Evolutionary conservation across 2,329 filamentous ascomycete genomes (phyloP).

Genomic region (Xylariales sp.): DNA sequence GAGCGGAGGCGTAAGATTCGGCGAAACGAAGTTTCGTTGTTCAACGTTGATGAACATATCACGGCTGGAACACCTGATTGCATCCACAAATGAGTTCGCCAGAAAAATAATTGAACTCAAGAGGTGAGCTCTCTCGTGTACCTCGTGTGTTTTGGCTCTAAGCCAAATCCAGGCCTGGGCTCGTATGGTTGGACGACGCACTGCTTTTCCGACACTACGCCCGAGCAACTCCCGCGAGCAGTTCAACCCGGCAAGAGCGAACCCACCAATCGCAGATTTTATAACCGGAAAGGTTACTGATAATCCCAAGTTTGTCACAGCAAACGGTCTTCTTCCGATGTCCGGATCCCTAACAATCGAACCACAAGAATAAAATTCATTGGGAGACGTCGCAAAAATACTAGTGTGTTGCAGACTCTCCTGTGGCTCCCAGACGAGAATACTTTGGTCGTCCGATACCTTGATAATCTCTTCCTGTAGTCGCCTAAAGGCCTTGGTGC

Average conservation of each 20-base stretch:
- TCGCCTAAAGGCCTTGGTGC: constrained; percentile 48
- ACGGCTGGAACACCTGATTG: no score
- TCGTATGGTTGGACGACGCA: no score
- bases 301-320: constrained; percentile 40
- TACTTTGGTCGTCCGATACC: constrained; percentile 45
- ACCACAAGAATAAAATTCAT: constrained; percentile 36
- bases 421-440: constrained; percentile 46
- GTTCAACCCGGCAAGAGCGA: constrained; percentile 35
- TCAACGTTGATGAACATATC: no score
- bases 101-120: no score
- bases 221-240: constrained; percentile 24
- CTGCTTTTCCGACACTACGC: no score
- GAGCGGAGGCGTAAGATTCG: no score
- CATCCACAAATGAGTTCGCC: no score
- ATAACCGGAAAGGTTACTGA: constrained; percentile 30
- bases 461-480: constrained; percentile 53
- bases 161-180: constrained; percentile 1
- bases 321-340: background rate
- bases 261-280: rapidly evolving
- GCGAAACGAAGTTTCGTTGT: no score
- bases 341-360: constrained; percentile 35
- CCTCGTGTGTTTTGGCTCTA: no score
- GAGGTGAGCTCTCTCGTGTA: no score
- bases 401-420: background rate
- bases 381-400: constrained; percentile 35